Evolutionary conservation across 2,329 filamentous ascomycete species (phyloP).

Genomic region (Fusarium albosuccineum): DNA sequence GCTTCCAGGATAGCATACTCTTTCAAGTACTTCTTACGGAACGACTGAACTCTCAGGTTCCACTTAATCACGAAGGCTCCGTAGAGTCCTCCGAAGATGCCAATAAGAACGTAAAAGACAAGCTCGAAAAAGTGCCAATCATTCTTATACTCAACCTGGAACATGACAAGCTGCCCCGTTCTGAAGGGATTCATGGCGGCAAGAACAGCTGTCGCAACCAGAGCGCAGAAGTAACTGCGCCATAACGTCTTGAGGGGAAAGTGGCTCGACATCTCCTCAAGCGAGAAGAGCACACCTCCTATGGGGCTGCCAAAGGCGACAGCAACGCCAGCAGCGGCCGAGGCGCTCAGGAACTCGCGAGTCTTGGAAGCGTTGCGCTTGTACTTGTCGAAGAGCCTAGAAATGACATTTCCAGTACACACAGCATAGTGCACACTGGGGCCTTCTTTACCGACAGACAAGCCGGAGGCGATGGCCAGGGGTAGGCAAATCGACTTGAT

Average conservation of each 20-base stretch:
- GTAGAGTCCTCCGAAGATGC: slow-evolving; percentile 93
- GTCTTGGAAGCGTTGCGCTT: slow-evolving; percentile 92
- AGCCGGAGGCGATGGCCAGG: slow-evolving; percentile 90
- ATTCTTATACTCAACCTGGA: slow-evolving; percentile 94
- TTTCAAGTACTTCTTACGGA: slow-evolving; percentile 91
- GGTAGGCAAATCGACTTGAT: slow-evolving; percentile 96
- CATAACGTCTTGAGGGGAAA: slow-evolving; percentile 98
- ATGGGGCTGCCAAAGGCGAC: slow-evolving; percentile 98
- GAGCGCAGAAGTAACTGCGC: slow-evolving; percentile 97
- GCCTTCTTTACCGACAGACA: slow-evolving; percentile 97
- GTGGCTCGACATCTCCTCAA: slow-evolving; percentile 97
- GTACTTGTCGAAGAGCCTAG: slow-evolving; percentile 92
- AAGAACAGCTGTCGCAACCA: slow-evolving; percentile 93
- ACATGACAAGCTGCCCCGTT: slow-evolving; percentile 98
- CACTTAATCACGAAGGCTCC: slow-evolving; percentile 98
- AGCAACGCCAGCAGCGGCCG: slow-evolving; percentile 92
- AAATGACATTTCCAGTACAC: slow-evolving; percentile 97
- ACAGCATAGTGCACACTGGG: slow-evolving; percentile 99
- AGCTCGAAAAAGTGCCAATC: slow-evolving; percentile 99
- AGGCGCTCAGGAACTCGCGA: slow-evolving; percentile 93
- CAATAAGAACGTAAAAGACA: slow-evolving; percentile 91
- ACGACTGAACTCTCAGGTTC: slow-evolving; percentile 91
- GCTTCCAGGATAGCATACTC: slow-evolving; percentile 90
- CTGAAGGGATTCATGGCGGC: slow-evolving; percentile 98
- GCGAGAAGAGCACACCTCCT: slow-evolving; percentile 93